Conservation (phyloP, 2,329 filamentous ascomycete genomes). For the Stromatinia cepivora region DNA sequence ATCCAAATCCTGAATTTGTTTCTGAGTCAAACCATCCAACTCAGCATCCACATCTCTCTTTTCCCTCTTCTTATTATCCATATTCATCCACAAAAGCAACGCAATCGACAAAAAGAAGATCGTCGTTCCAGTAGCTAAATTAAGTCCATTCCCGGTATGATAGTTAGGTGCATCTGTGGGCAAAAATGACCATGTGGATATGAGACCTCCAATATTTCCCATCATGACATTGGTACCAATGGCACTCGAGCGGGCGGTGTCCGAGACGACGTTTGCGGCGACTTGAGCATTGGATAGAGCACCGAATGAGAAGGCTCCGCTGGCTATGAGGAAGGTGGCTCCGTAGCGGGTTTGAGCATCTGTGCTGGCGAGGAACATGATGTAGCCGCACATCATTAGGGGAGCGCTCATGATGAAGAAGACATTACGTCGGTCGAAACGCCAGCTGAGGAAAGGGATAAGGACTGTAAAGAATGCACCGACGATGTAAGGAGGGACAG, state of each 20-base stretch:
- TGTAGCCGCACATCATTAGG: conserved; percentile 67
- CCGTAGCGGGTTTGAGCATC: conserved; percentile 60
- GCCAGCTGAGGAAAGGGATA: conserved; percentile 62
- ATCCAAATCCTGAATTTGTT: conserved; percentile 60
- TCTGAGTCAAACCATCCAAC: conserved; percentile 52
- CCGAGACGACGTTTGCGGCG: conserved; percentile 69
- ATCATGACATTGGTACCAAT: conserved; percentile 71
- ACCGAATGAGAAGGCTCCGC: conserved; percentile 63
- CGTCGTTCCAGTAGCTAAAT: conserved; percentile 60
- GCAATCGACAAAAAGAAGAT: conserved; percentile 53
- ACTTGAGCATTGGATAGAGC: conserved; percentile 67
- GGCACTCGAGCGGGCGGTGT: conserved; percentile 60
- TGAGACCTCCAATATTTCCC: conserved; percentile 69
- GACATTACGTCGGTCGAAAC: conserved; percentile 58
- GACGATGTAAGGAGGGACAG: conserved; percentile 69
- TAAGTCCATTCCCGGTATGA: conserved; percentile 70
- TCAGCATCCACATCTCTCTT: conserved; percentile 55
- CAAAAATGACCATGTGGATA: conserved; percentile 66
- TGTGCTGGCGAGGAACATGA: conserved; percentile 64
- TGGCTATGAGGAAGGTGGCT: conserved; percentile 68
- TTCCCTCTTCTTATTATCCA: conserved; percentile 61
- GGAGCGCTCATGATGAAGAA: conserved; percentile 62
- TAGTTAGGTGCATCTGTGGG: conserved; percentile 64
- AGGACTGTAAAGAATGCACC: conserved; percentile 66
- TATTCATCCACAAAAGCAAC: conserved; percentile 60